Conservation (phyloP, 257 asterid genomes). For the Agastache rugosa region DNA sequence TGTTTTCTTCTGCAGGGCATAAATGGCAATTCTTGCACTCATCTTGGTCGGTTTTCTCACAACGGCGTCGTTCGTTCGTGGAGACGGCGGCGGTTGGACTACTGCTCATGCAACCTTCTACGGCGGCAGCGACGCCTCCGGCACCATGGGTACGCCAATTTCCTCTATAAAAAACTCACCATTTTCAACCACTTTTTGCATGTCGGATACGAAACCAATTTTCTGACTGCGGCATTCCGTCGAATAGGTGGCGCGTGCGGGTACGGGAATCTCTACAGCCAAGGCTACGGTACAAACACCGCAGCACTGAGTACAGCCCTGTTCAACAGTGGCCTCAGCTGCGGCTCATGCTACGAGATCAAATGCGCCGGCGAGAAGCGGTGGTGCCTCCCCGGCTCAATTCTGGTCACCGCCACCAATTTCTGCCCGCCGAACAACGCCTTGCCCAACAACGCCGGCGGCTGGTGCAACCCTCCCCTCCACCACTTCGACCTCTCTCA, state of each 20-base stretch:
- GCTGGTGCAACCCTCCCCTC: constrained; percentile 92
- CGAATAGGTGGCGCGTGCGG: constrained; percentile 86
- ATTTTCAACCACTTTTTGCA: neutral
- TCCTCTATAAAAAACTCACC: neutral
- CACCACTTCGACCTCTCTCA: constrained; percentile 85
- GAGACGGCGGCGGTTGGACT: constrained; percentile 61
- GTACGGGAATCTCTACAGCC: constrained; percentile 81
- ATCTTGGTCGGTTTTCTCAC: constrained; percentile 51
- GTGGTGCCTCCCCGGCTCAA: constrained; percentile 66
- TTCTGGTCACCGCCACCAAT: constrained; percentile 81
- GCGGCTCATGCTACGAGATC: constrained; percentile 80
- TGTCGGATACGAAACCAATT: neutral
- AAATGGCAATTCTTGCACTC: constrained; percentile 47
- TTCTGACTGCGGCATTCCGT: neutral
- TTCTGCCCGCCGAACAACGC: constrained; percentile 89
- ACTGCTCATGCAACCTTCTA: constrained; percentile 84
- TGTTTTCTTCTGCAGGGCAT: constrained; percentile 40
- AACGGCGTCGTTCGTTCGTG: constrained; percentile 48
- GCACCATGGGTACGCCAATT: constrained; percentile 75
- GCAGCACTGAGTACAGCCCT: constrained; percentile 87
- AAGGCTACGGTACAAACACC: constrained; percentile 85
- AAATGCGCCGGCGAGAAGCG: constrained; percentile 49
- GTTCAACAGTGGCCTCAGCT: constrained; percentile 85
- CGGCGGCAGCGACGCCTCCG: constrained; percentile 90
- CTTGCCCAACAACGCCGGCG: constrained; percentile 73